Percentiles rank a stretch among this genome's conserved stretches.
These are phyloP conservation scores for Leccinum fibrillosum DNA, from an alignment of 768 basidiomycete genomes.

Conservation along the genomic window DNA sequence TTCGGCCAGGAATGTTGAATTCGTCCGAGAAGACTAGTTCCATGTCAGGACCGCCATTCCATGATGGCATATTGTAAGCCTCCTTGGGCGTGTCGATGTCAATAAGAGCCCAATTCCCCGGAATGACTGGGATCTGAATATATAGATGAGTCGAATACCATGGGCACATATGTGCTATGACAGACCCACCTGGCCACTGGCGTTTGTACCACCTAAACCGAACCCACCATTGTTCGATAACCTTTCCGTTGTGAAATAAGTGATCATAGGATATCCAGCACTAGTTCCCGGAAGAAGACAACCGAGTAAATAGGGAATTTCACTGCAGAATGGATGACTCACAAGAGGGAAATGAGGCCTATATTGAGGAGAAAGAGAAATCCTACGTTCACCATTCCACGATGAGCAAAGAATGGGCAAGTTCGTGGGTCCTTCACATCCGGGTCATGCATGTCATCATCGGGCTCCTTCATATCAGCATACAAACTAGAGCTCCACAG, in stretches of 20 bases:
- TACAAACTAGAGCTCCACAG: conserved; percentile 63
- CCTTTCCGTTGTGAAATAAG: conserved; percentile 31
- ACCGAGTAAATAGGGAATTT: neutral
- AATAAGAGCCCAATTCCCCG: conserved; percentile 54
- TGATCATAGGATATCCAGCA: conserved; percentile 43
- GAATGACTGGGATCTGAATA: conserved; percentile 51
- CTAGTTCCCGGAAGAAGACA: conserved; percentile 17
- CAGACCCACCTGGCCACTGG: conserved; percentile 59
- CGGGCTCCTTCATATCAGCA: conserved; percentile 54
- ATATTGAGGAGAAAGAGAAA: conserved; percentile 57
- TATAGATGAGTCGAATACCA: neutral
- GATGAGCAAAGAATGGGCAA: conserved; percentile 45
- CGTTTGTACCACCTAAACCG: conserved; percentile 74
- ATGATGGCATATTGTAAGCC: conserved; percentile 51
- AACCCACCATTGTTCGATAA: conserved; percentile 39
- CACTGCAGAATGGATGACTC: conserved; percentile 23
- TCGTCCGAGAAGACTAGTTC: conserved; percentile 77
- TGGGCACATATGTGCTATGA: neutral
- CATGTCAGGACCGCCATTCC: conserved; percentile 55
- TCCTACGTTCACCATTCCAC: conserved; percentile 71
- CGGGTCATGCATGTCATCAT: conserved; percentile 75
- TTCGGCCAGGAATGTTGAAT: conserved; percentile 70
- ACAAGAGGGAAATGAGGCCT: conserved; percentile 58
- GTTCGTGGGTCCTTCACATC: conserved; percentile 34
- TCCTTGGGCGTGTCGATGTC: conserved; percentile 58